Base-by-base conservation (phyloP, 768 basidiomycete species). In the Clitopilus passeckerianus region DNA sequence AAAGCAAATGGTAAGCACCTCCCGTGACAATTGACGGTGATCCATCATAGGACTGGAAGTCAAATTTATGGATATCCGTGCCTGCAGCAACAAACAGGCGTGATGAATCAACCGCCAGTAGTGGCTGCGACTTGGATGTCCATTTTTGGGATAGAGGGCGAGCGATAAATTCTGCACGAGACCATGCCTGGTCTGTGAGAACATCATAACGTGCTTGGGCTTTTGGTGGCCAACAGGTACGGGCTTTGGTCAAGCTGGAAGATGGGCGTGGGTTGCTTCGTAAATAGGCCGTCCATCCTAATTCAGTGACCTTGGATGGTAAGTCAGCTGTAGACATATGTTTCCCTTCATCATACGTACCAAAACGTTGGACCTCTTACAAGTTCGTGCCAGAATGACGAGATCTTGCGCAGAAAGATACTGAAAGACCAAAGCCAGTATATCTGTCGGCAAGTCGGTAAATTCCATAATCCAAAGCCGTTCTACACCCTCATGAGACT, bases 11-110 rank as follows among this genome's bases (percentile, higher is more conserved):
- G 63, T 75, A 77, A 0, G 74, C 72, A 7, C 79, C 79, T 64
- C 87, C 86, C 18, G 76, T 74, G 16, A 63, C 62, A 30, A 88
- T 67, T 18, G 75, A 68, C 5, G 87, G 85, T 2, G 66, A 67
- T 24, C 65, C 70, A 10, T 64, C 54, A 20, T 71, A 60, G 37
- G 61, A 54, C 5, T 71, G 74, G 61, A 90, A 83, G 16, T 62
- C 70, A 66, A 87, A 91, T 7, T 80, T 84, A 62, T 83, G 78
- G n/a, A 91, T 69, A 20, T 67, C 66, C 61, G 72, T 73, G 10
- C 87, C 88, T 6, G 86, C 83, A 14, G 83, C 86, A 44, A 90
- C 80, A 35, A 89, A 60, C 1, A 91, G 72, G 7, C 85, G 75
- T 24, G 81, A 81, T 16, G 71, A 57, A 57, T 77, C 86, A 59